Evolutionary conservation across 2,329 filamentous ascomycete species (phyloP).

Genomic region (Epichloe scottii): DNA sequence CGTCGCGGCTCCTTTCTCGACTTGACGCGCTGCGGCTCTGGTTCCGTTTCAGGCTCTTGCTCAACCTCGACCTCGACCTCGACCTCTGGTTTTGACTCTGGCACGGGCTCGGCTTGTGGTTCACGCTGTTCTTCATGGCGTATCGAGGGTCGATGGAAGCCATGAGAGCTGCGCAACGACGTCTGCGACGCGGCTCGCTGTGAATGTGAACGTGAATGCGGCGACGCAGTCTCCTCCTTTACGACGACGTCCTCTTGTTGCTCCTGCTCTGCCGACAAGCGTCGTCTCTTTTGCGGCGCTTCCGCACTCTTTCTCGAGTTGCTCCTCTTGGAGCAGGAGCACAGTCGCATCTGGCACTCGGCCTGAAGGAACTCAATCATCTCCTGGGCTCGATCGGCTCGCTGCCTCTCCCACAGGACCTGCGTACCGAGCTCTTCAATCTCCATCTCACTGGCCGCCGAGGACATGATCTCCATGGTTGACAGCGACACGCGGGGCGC

Average conservation of each 20-base stretch:
- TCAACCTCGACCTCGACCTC: constrained; percentile 9
- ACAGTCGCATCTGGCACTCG: constrained; percentile 58
- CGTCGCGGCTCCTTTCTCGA: constrained; percentile 30
- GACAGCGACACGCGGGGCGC: constrained; percentile 34
- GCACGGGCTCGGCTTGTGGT: background rate
- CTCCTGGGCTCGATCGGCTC: constrained; percentile 57
- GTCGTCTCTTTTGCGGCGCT: constrained; percentile 11
- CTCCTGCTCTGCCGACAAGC: constrained; percentile 4
- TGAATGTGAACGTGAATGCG: constrained; percentile 22
- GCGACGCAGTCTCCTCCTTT: constrained; percentile 20
- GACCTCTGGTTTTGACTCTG: background rate
- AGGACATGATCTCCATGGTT: constrained; percentile 39
- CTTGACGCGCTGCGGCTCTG: constrained; percentile 10
- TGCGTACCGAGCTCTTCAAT: constrained; percentile 42
- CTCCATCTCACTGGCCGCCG: constrained; percentile 42
- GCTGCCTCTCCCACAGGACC: constrained; percentile 46
- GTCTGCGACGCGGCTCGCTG: constrained; percentile 5
- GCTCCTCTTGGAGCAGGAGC: constrained; percentile 39
- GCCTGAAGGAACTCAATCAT: constrained; percentile 65
- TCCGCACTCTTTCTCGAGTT: constrained; percentile 9
- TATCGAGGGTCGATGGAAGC: background rate
- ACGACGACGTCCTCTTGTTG: background rate
- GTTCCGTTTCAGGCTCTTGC: constrained; percentile 12
- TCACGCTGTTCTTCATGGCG: background rate
- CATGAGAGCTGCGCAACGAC: background rate